Conservation (phyloP, 352 stramenopile species). For the Phytophthora niederhauseri region DNA sequence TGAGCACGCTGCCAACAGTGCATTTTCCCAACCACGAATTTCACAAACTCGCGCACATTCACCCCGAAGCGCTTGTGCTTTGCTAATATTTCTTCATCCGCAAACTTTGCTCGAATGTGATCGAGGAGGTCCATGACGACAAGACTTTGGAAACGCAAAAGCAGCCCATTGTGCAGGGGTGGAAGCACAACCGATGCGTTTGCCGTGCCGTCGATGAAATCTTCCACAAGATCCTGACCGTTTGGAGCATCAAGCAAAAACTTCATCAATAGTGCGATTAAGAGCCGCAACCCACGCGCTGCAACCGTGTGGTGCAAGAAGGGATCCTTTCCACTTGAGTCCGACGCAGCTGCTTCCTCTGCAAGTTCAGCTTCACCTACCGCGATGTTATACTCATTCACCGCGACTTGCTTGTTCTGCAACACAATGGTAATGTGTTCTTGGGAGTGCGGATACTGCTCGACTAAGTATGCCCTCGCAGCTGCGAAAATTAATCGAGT, state of each 20-base stretch:
- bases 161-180: slow-evolving; percentile 50
- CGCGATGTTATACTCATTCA: slow-evolving; percentile 47
- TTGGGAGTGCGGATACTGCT: slow-evolving; percentile 45
- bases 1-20: slow-evolving; percentile 72
- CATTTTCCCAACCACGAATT: slow-evolving; percentile 62
- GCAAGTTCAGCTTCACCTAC: slow-evolving; percentile 44
- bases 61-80: slow-evolving; percentile 58
- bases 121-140: slow-evolving; percentile 60
- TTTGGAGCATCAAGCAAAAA: slow-evolving; percentile 56
- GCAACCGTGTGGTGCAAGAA: slow-evolving; percentile 65
- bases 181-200: slow-evolving; percentile 43
- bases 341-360: slow-evolving; percentile 46
- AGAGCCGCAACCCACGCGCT: slow-evolving; percentile 41
- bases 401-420: slow-evolving; percentile 44
- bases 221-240: slow-evolving; percentile 54
- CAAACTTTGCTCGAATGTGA: slow-evolving; percentile 52
- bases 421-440: slow-evolving; percentile 46
- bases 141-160: slow-evolving; percentile 59
- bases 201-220: slow-evolving; percentile 51
- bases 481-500: slow-evolving; percentile 52
- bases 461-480: slow-evolving; percentile 45
- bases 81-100: slow-evolving; percentile 45
- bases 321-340: slow-evolving; percentile 47
- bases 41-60: slow-evolving; percentile 70
- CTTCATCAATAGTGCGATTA: slow-evolving; percentile 59